phyloP scores from a whole-genome alignment of 495 filamentous ascomycete genomes.

The Cryomyces antarcticus region DNA sequence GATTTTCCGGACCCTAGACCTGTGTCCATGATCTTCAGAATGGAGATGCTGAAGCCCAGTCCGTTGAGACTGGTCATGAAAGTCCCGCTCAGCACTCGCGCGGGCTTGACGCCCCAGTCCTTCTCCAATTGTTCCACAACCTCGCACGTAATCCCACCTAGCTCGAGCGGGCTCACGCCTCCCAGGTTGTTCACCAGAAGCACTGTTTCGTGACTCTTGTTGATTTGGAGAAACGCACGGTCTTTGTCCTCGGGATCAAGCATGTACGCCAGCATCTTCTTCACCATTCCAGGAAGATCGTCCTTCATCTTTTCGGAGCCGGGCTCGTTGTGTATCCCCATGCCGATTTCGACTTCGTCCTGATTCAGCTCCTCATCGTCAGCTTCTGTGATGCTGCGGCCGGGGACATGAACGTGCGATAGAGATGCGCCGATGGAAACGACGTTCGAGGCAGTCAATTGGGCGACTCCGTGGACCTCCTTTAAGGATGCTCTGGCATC shows the following conservation, averaged over 20 bases:
- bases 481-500: constrained; percentile 23
- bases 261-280: constrained; percentile 62
- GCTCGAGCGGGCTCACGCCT: constrained; percentile 72
- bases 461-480: constrained; percentile 52
- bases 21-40: constrained; percentile 65
- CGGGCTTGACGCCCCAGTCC: constrained; percentile 50
- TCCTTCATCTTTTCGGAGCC: constrained; percentile 53
- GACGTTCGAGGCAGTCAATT: constrained; percentile 50
- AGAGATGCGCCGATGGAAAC: constrained; percentile 74
- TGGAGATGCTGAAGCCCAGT: constrained; percentile 71
- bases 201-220: constrained; percentile 41
- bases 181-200: constrained; percentile 86
- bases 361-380: constrained; percentile 32
- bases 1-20: constrained; percentile 53
- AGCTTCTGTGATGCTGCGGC: constrained; percentile 31
- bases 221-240: constrained; percentile 54
- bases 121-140: constrained; percentile 55
- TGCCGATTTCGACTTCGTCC: constrained; percentile 80
- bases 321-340: constrained; percentile 96
- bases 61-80: constrained; percentile 85
- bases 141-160: constrained; percentile 78
- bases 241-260: constrained; percentile 64
- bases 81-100: constrained; percentile 42
- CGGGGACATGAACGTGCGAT: constrained; percentile 83
- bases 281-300: constrained; percentile 48